phyloP scores from a whole-genome alignment of 2,329 filamentous ascomycete species.

The Neofusicoccum parvum region DNA sequence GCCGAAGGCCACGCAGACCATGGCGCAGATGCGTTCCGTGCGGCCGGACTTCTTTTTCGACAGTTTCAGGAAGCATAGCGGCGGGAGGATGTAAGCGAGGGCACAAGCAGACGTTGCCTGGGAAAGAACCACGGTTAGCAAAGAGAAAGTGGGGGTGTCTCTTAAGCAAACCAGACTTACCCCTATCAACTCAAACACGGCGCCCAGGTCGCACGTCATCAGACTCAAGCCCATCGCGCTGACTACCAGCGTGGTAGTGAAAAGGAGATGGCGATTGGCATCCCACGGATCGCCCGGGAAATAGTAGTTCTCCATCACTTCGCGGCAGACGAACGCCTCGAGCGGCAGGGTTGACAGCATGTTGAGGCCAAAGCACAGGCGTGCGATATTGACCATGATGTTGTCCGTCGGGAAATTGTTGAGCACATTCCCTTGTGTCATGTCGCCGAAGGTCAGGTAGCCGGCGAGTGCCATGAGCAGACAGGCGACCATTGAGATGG shows the following conservation, averaged over 20 bases:
- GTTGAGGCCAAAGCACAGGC: constrained; percentile 95
- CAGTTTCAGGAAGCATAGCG: constrained; percentile 92
- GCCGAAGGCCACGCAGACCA: constrained; percentile 76
- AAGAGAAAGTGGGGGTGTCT: no score
- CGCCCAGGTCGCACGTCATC: constrained; percentile 87
- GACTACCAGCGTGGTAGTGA: constrained; percentile 81
- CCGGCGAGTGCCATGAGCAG: constrained; percentile 84
- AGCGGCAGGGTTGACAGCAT: constrained; percentile 97
- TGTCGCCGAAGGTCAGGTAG: constrained; percentile 90
- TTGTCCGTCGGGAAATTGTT: constrained; percentile 96
- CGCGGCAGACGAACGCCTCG: constrained; percentile 95
- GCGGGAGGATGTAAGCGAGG: constrained; percentile 92
- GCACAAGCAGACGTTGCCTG: constrained; percentile 82
- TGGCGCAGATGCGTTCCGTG: constrained; percentile 60
- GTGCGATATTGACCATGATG: constrained; percentile 89
- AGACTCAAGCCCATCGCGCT: constrained; percentile 76
- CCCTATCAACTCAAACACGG: constrained; percentile 94
- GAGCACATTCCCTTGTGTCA: constrained; percentile 90
- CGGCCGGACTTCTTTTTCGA: constrained; percentile 62
- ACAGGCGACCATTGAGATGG: constrained; percentile 88
- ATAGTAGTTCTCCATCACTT: constrained; percentile 91
- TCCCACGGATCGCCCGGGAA: constrained; percentile 75
- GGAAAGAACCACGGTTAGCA: not conserved
- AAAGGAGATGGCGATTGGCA: constrained; percentile 79
- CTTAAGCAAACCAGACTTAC: constrained; percentile 35